Percentiles rank a stretch among this genome's conserved stretches.
phyloP scores from a whole-genome alignment of 1,284 basidiomycete genomes.

The Inonotus hispidus region DNA sequence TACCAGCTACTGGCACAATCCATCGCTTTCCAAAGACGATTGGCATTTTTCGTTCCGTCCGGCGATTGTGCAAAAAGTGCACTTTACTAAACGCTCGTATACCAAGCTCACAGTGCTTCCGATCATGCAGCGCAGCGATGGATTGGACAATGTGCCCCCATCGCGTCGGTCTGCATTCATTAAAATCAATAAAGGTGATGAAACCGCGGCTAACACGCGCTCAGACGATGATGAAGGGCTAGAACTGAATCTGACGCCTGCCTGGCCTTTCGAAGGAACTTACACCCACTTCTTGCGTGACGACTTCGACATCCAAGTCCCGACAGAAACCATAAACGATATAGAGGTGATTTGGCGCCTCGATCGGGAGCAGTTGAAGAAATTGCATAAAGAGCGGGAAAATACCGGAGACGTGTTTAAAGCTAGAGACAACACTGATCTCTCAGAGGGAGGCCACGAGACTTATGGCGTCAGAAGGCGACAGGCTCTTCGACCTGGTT shows the following conservation, averaged over 20 bases:
- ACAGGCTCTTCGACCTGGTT: neutral
- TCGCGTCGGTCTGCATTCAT: conserved; percentile 7
- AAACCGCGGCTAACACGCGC: neutral
- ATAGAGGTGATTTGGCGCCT: conserved; percentile 11
- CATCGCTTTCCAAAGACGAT: conserved; percentile 7
- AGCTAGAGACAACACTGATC: neutral
- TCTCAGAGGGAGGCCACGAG: neutral
- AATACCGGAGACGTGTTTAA: neutral
- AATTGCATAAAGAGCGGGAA: neutral
- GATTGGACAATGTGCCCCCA: neutral
- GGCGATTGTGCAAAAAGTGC: conserved; percentile 4
- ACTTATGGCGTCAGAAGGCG: neutral
- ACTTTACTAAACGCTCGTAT: neutral
- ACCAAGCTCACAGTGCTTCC: conserved; percentile 8
- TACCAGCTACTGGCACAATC: conserved; percentile 14
- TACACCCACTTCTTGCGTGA: conserved; percentile 4
- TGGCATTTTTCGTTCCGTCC: conserved; percentile 13
- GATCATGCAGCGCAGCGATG: conserved; percentile 5
- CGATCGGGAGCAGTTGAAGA: neutral
- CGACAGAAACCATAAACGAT: neutral
- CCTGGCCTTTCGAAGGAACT: conserved; percentile 6
- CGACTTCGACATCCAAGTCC: neutral
- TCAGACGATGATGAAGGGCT: neutral
- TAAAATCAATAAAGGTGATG: neutral
- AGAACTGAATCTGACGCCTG: neutral